phyloP scores from a whole-genome alignment of 2,329 filamentous ascomycete species.

The Alternaria atra region DNA sequence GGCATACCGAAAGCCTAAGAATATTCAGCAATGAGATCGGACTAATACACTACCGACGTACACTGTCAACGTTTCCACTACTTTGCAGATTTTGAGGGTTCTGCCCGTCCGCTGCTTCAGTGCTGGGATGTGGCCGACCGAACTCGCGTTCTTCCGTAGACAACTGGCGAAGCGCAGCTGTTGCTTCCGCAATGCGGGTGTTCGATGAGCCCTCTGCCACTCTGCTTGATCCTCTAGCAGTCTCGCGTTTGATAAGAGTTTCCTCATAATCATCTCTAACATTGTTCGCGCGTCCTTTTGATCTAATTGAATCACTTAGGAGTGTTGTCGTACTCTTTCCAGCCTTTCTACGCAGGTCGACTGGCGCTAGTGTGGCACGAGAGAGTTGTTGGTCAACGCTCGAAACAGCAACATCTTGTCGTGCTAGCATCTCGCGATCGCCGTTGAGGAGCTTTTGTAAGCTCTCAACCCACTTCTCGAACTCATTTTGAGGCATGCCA shows the following conservation, averaged over 20 bases:
- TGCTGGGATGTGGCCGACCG: background rate
- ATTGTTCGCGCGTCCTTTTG: background rate
- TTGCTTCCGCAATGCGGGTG: background rate
- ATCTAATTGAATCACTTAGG: background rate
- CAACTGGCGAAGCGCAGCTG: background rate
- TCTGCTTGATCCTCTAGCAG: background rate
- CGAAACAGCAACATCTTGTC: background rate
- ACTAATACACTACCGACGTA: background rate
- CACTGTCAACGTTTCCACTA: background rate
- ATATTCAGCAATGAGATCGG: background rate
- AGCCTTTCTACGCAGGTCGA: background rate
- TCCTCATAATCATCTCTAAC: background rate
- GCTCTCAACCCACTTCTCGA: slow-evolving; percentile 26
- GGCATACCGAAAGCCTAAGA: background rate
- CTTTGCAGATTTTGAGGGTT: background rate
- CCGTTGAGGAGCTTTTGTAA: slow-evolving; percentile 27
- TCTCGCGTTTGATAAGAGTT: slow-evolving; percentile 4
- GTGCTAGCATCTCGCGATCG: slow-evolving; percentile 31
- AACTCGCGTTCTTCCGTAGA: slow-evolving; percentile 7
- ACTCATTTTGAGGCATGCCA: slow-evolving; percentile 16
- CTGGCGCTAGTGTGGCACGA: slow-evolving; percentile 16
- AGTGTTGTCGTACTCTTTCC: background rate
- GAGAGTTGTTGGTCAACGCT: background rate
- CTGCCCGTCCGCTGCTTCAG: background rate
- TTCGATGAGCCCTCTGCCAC: background rate